phyloP scores from a whole-genome alignment of 2,329 filamentous ascomycete species.

The Rhinocladiella similis region DNA sequence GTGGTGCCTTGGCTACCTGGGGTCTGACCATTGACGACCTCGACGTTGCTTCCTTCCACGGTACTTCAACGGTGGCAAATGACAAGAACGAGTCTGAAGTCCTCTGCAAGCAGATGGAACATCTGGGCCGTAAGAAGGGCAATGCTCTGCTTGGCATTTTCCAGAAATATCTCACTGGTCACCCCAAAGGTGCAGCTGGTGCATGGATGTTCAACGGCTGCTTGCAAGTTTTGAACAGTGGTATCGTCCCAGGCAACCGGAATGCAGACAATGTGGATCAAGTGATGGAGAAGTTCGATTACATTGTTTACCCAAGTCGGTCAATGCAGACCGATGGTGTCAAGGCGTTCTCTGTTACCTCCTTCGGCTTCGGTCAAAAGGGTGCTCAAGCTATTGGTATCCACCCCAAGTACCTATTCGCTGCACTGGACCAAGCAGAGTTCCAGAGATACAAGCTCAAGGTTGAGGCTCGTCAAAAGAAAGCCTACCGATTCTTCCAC shows the following conservation, averaged over 20 bases:
- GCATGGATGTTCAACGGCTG: conserved; percentile 99
- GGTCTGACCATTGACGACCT: conserved; percentile 96
- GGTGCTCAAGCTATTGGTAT: conserved; percentile 96
- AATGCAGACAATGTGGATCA: conserved; percentile 98
- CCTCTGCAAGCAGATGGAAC: conserved; percentile 91
- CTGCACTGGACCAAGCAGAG: conserved; percentile 82
- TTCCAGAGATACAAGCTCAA: conserved; percentile 82
- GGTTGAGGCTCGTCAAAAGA: conserved; percentile 94
- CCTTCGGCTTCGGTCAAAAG: conserved; percentile 99
- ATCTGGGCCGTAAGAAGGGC: conserved; percentile 93
- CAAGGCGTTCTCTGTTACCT: conserved; percentile 98
- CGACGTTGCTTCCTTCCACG: conserved; percentile 95
- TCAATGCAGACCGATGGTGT: conserved; percentile 96
- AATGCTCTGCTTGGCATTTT: conserved; percentile 96
- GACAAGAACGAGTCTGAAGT: conserved; percentile 99
- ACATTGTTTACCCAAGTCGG: conserved; percentile 94
- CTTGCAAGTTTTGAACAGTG: conserved; percentile 90
- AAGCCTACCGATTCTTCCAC: conserved; percentile 98
- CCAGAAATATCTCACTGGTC: conserved; percentile 98
- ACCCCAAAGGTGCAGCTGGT: conserved; percentile 98
- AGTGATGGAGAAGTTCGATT: conserved; percentile 95
- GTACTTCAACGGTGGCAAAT: conserved; percentile 96
- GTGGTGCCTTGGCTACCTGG: conserved; percentile 95
- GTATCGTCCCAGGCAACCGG: conserved; percentile 92
- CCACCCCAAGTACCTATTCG: conserved; percentile 93